Conservation (phyloP, 345 rosid species). For the Arabis hirsuta region DNA sequence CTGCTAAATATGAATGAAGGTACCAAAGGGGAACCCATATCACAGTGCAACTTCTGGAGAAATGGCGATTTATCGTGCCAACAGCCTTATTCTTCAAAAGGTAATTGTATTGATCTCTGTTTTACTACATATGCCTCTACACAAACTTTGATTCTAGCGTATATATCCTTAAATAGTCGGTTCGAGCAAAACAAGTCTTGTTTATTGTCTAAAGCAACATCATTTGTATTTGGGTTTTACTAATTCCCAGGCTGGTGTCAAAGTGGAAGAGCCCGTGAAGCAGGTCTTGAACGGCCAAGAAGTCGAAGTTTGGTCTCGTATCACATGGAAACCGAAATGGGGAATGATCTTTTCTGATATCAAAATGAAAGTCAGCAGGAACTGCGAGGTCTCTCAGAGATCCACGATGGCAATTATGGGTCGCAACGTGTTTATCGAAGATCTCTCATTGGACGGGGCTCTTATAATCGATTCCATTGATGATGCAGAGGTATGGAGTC, state of each 20-base stretch:
- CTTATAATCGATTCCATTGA: conserved; percentile 69
- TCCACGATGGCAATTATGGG: conserved; percentile 82
- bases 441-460: conserved; percentile 82
- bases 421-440: conserved; percentile 54
- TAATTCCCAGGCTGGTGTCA: conserved; percentile 68
- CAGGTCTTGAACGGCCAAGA: conserved; percentile 84
- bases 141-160: not conserved
- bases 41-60: conserved; percentile 98
- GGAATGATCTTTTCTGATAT: conserved; percentile 75
- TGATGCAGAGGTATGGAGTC: conserved; percentile 70
- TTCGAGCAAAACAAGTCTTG: not conserved
- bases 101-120: conserved; percentile 19
- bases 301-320: conserved; percentile 91
- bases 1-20: conserved; percentile 47
- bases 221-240: conserved; percentile 24
- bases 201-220: conserved; percentile 19
- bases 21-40: conserved; percentile 91
- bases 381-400: conserved; percentile 67
- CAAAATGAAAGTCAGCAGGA: conserved; percentile 64
- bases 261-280: conserved; percentile 65
- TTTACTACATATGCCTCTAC: conserved; percentile 10
- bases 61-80: conserved; percentile 83
- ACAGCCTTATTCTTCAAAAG: conserved; percentile 79
- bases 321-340: conserved; percentile 92
- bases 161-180: not conserved